Percentiles rank a stretch among this genome's conserved stretches.
phyloP scores from a whole-genome alignment of 1,284 basidiomycete species.

The Ceraceosorus guamensis region DNA sequence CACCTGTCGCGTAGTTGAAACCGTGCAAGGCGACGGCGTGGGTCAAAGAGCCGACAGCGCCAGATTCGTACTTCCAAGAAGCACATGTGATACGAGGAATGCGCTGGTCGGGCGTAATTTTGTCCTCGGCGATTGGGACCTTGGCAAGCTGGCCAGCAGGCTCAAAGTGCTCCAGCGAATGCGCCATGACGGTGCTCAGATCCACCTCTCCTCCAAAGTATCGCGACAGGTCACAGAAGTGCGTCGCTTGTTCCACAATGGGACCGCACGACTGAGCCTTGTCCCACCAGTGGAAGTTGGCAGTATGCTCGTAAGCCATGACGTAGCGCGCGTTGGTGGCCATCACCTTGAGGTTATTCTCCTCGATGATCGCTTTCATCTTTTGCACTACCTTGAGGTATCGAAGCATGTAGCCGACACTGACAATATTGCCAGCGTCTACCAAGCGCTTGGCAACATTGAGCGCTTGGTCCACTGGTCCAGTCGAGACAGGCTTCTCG shows the following conservation, averaged over 20 bases:
- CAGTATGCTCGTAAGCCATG: slow-evolving; percentile 71
- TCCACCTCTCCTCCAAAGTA: slow-evolving; percentile 98
- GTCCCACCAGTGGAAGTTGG: slow-evolving; percentile 92
- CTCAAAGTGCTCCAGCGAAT: slow-evolving; percentile 46
- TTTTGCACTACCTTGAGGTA: slow-evolving; percentile 69
- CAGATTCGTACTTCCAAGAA: slow-evolving; percentile 46
- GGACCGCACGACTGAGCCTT: slow-evolving; percentile 85
- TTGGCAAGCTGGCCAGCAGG: slow-evolving; percentile 72
- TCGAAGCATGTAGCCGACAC: slow-evolving; percentile 66
- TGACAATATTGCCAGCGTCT: slow-evolving; percentile 61
- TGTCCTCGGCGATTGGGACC: slow-evolving; percentile 70
- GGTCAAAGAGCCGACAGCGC: slow-evolving; percentile 46
- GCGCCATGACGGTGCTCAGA: slow-evolving; percentile 63
- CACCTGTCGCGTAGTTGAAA: slow-evolving; percentile 43
- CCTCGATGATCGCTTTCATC: slow-evolving; percentile 89
- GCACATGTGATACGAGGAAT: slow-evolving; percentile 46
- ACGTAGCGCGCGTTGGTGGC: slow-evolving; percentile 90
- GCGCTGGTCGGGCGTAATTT: slow-evolving; percentile 55
- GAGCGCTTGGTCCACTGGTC: slow-evolving; percentile 56
- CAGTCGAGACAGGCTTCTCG: slow-evolving; percentile 88
- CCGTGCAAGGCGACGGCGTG: slow-evolving; percentile 47
- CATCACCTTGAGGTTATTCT: slow-evolving; percentile 95
- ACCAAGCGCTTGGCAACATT: slow-evolving; percentile 46
- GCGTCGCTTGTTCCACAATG: slow-evolving; percentile 93
- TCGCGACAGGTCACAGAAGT: slow-evolving; percentile 66